phyloP scores from a whole-genome alignment of 306 rosid genomes.

The Astragalus glycyphyllos region DNA sequence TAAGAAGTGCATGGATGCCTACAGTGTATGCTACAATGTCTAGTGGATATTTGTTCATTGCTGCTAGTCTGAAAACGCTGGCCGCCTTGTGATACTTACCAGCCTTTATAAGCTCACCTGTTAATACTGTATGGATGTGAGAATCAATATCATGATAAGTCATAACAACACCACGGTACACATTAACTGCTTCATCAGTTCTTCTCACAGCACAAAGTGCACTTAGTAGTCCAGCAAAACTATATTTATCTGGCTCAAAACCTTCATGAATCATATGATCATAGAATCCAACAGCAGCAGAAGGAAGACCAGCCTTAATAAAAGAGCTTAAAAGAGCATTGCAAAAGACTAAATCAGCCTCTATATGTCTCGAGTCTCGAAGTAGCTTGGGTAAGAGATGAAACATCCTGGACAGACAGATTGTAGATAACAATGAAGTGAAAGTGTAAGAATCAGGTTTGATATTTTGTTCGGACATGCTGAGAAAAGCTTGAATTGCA shows the following conservation, averaged over 20 bases:
- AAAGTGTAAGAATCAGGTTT: slow-evolving; percentile 56
- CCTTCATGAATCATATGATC: slow-evolving; percentile 55
- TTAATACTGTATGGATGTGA: slow-evolving; percentile 60
- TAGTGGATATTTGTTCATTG: slow-evolving; percentile 48
- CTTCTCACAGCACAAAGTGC: slow-evolving; percentile 63
- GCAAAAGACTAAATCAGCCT: slow-evolving; percentile 62
- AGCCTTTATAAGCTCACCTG: slow-evolving; percentile 57
- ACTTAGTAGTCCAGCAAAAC: slow-evolving; percentile 58
- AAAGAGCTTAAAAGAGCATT: slow-evolving; percentile 60
- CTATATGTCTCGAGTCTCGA: slow-evolving; percentile 40
- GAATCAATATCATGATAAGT: slow-evolving; percentile 54
- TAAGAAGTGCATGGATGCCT: slow-evolving; percentile 61
- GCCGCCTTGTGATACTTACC: slow-evolving; percentile 53
- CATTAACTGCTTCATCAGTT: slow-evolving; percentile 58
- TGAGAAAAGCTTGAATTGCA: slow-evolving; percentile 50
- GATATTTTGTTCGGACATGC: slow-evolving; percentile 41
- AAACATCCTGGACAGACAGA: slow-evolving; percentile 52
- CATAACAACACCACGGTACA: slow-evolving; percentile 54
- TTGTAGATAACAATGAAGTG: slow-evolving; percentile 47
- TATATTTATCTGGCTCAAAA: slow-evolving; percentile 64
- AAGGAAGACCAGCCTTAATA: slow-evolving; percentile 53
- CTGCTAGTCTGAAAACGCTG: slow-evolving; percentile 46
- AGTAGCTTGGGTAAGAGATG: slow-evolving; percentile 52
- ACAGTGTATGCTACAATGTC: slow-evolving; percentile 58
- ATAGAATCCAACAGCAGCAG: slow-evolving; percentile 53